Conservation (phyloP, 2,329 filamentous ascomycete species). For the Phialocephala subalpina region DNA sequence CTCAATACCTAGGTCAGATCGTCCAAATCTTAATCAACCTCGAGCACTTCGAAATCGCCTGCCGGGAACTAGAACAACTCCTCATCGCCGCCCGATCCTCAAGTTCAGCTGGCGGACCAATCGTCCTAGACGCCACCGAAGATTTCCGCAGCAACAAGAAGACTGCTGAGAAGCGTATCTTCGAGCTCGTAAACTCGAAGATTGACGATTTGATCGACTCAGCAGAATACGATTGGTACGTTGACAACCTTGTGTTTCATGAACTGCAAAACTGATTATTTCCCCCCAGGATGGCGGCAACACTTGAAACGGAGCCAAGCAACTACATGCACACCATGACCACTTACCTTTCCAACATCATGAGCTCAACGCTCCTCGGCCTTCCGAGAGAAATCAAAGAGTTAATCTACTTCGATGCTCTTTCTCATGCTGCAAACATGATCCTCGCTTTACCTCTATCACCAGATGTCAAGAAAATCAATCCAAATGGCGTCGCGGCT, state of each 20-base stretch:
- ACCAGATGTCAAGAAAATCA: constrained; percentile 80
- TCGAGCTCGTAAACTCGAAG: constrained; percentile 97
- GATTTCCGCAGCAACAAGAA: constrained; percentile 92
- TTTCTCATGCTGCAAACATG: constrained; percentile 87
- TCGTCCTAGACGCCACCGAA: constrained; percentile 83
- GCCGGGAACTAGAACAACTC: constrained; percentile 85
- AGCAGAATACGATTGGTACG: constrained; percentile 92
- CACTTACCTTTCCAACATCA: constrained; percentile 92
- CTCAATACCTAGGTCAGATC: constrained; percentile 96
- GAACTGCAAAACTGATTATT: constrained; percentile 37
- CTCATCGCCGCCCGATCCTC: constrained; percentile 86
- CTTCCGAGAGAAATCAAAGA: constrained; percentile 97
- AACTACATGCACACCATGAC: constrained; percentile 97
- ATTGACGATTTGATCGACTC: constrained; percentile 98
- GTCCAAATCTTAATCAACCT: constrained; percentile 98
- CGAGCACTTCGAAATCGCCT: constrained; percentile 95
- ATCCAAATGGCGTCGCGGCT: constrained; percentile 82
- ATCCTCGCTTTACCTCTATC: constrained; percentile 63
- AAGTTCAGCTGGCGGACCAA: constrained; percentile 79
- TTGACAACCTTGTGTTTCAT: background rate
- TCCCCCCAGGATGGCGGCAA: constrained; percentile 59
- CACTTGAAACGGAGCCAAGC: constrained; percentile 75
- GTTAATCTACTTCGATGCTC: constrained; percentile 95
- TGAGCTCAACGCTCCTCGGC: constrained; percentile 91
- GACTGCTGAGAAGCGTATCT: constrained; percentile 95